Evolutionary conservation across 2,329 filamentous ascomycete species (phyloP), one percentile per base, ranked within the genome.

Genomic region (Trichoderma sp.): DNA sequence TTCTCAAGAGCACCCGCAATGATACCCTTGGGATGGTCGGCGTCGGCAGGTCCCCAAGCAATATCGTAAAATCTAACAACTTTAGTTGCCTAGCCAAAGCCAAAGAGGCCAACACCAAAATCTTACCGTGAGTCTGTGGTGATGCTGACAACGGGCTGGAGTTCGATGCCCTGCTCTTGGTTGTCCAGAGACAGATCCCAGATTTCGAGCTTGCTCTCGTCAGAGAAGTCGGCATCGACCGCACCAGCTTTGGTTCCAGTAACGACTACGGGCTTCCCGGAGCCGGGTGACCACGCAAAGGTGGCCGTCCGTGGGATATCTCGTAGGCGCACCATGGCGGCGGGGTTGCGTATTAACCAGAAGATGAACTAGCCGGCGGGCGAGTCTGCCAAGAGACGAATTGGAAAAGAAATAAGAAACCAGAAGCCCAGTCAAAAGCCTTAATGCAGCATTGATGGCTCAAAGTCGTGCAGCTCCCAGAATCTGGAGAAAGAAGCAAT

Each of bases 221-320:
- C 96, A 33, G 96, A 98, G 82, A 99, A 99, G 81, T 98, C 94
- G 75, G 93, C 94, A 81, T 97, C 94, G 53, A 99, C 94, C 75
- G 96, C 96, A 72, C 96, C 96, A 71, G 96, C 94, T 75, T 94
- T 91, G 58, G 96, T 99, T 76, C 96, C 96, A 33, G 96, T 99
- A 71, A 93, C 95, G 73, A 99, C 85, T 74, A 97, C 86, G 75
- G 95, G 94, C 74, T 90, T 89, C 49, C 88, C 87, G 62, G 92
- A 83, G 75, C 90, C 92, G 31, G 94, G 92, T 74, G 93, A 97
- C 95, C 96, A 99, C 78, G 96, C 93, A 81, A 99, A 99, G 77
- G 95, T 92, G 81, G 95, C 96, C 77, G 96, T 99, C 83, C 96
- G 90, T 80, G 94, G 92, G 78, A 99, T 96, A 85, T 98, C 94